Evolutionary conservation across 176 grass and related monocot species (phyloP).

Genomic region (Phoenix dactylifera): DNA sequence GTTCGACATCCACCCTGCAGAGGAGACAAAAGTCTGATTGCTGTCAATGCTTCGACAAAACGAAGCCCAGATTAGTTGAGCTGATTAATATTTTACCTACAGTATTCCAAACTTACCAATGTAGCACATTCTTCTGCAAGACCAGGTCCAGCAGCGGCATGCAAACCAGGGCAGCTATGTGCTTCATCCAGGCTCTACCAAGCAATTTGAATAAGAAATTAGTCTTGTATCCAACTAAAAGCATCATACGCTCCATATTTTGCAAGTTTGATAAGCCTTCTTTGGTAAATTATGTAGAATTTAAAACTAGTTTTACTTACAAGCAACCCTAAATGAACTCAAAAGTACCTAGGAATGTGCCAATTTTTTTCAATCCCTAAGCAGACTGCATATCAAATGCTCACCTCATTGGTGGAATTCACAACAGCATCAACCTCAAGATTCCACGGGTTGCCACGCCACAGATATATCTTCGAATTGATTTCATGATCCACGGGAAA

Average conservation of each 20-base stretch:
- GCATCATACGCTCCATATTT: too few species aligned
- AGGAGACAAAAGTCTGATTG: slow-evolving; percentile 10
- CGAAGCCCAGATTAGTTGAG: neutral
- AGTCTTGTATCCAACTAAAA: neutral
- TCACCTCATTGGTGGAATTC: slow-evolving; percentile 97
- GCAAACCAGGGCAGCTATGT: slow-evolving; percentile 79
- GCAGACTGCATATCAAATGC: neutral
- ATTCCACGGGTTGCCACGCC: slow-evolving; percentile 81
- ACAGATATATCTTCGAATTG: slow-evolving; percentile 88
- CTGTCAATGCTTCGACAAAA: neutral
- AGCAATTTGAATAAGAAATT: slow-evolving; percentile 7
- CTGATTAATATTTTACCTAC: neutral
- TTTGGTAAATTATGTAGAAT: too few species aligned
- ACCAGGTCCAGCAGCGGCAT: slow-evolving; percentile 58
- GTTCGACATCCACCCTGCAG: slow-evolving; percentile 80
- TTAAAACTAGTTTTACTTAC: too few species aligned
- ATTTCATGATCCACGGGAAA: slow-evolving; percentile 78
- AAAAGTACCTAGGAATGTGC: too few species aligned
- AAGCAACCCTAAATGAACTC: too few species aligned
- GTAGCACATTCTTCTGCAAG: slow-evolving; percentile 86
- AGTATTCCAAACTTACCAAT: slow-evolving; percentile 41
- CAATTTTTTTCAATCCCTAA: too few species aligned
- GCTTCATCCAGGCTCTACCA: slow-evolving; percentile 86
- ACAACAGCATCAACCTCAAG: slow-evolving; percentile 98
- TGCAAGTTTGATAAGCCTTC: too few species aligned